A percentile compares a stretch with the other conserved stretches of the same genome.
phyloP scores from a whole-genome alignment of 345 rosid species.

The Brassica carinata region DNA sequence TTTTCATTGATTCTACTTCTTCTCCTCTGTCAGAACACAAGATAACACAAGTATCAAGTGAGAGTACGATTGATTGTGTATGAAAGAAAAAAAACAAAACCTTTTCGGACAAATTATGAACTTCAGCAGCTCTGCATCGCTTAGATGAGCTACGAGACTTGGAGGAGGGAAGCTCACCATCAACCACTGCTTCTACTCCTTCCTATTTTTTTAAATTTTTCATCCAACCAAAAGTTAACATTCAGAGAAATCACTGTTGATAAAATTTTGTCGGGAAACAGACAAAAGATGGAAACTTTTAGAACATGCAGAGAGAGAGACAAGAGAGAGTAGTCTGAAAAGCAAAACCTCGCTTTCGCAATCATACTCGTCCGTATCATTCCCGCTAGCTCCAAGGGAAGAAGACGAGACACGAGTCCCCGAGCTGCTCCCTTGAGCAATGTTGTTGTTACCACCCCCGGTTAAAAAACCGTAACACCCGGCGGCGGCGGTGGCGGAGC shows the following conservation, averaged over 20 bases:
- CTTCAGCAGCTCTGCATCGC: constrained; percentile 94
- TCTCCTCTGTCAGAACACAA: constrained; percentile 60
- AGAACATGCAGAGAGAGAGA: constrained; percentile 26
- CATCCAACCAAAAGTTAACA: not conserved
- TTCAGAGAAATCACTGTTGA: not conserved
- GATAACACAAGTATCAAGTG: not conserved
- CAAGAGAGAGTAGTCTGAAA: not conserved
- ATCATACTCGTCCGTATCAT: constrained; percentile 69
- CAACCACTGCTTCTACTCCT: constrained; percentile 64
- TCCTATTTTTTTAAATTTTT: constrained; percentile 45
- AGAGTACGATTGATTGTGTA: not conserved
- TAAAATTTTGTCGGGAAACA: constrained; percentile 15
- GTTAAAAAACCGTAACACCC: constrained; percentile 33
- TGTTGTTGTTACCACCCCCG: constrained; percentile 18
- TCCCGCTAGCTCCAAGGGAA: constrained; percentile 58
- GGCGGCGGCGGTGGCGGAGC: not conserved
- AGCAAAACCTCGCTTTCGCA: constrained; percentile 76
- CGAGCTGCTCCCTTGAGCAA: constrained; percentile 32
- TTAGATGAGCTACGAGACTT: constrained; percentile 73
- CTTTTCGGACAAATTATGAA: constrained; percentile 97
- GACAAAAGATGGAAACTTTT: not conserved
- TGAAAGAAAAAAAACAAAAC: constrained; percentile 38
- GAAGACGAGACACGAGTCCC: constrained; percentile 48
- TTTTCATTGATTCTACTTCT: constrained; percentile 96
- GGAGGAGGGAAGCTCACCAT: constrained; percentile 48